phyloP scores from a whole-genome alignment of 176 grass and related monocot species.

The Oryza meyeriana region DNA sequence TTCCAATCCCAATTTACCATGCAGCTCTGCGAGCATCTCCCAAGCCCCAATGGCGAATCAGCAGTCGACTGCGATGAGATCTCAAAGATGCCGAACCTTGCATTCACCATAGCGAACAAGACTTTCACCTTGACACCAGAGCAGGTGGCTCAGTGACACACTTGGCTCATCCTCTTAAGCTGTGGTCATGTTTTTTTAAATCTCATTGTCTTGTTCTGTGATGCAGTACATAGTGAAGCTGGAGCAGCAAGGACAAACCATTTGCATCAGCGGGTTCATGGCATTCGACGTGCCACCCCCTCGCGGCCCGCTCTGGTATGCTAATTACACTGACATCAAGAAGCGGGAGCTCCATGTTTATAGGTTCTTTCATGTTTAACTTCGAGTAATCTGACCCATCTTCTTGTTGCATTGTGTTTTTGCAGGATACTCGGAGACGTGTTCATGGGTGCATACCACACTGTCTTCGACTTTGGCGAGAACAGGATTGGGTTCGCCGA shows the following conservation, averaged over 20 bases:
- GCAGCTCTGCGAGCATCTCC: slow-evolving; percentile 80
- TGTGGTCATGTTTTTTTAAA: not conserved
- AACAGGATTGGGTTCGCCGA: slow-evolving; percentile 78
- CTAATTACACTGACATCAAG: not conserved
- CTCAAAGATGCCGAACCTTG: slow-evolving; percentile 72
- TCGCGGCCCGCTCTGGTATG: slow-evolving; percentile 80
- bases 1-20: not conserved
- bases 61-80: slow-evolving; percentile 66
- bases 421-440: slow-evolving; percentile 95
- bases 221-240: slow-evolving; percentile 85
- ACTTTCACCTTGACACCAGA: slow-evolving; percentile 75
- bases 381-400: not conserved
- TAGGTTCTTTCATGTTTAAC: not conserved
- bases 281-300: slow-evolving; percentile 73
- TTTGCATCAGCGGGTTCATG: slow-evolving; percentile 91
- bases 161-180: not conserved
- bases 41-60: slow-evolving; percentile 77
- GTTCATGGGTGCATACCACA: slow-evolving; percentile 98
- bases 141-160: slow-evolving; percentile 43
- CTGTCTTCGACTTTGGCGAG: slow-evolving; percentile 78
- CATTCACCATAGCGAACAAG: slow-evolving; percentile 73
- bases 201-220: not conserved
- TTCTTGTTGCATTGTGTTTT: not conserved
- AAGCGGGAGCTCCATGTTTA: not conserved
- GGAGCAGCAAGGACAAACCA: slow-evolving; percentile 51